Conservation (phyloP, 257 asterid species). For the Eucommia ulmoides region DNA sequence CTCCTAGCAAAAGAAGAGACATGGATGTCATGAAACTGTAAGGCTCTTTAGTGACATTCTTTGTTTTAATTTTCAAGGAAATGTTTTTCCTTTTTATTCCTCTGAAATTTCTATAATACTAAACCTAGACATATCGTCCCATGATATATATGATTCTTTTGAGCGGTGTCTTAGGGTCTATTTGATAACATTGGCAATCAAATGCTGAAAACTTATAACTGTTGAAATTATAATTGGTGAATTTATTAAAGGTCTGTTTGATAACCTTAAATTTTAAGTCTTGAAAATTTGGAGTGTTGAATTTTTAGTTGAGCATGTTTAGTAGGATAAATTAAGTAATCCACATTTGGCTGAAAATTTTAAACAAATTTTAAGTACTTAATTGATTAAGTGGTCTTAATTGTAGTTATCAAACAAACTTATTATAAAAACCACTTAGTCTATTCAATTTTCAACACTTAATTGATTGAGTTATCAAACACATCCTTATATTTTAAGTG, state of each 20-base stretch:
- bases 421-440: too few species aligned
- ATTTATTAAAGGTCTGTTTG: too few species aligned
- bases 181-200: background rate
- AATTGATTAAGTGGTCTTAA: too few species aligned
- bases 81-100: background rate
- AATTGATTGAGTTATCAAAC: background rate
- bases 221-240: too few species aligned
- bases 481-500: background rate
- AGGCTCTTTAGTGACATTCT: constrained; percentile 12
- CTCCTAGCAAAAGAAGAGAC: constrained; percentile 91
- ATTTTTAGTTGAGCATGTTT: too few species aligned
- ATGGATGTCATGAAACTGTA: constrained; percentile 97
- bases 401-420: too few species aligned
- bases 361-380: background rate
- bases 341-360: too few species aligned
- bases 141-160: background rate
- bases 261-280: too few species aligned
- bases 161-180: background rate
- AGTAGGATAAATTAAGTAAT: too few species aligned
- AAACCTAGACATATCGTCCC: background rate
- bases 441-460: too few species aligned
- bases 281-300: too few species aligned
- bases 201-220: too few species aligned
- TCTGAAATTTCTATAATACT: background rate
- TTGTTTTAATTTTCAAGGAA: background rate